These are phyloP conservation scores for Collybia nuda DNA, from an alignment of 768 basidiomycete species.

Conservation along the genomic window DNA sequence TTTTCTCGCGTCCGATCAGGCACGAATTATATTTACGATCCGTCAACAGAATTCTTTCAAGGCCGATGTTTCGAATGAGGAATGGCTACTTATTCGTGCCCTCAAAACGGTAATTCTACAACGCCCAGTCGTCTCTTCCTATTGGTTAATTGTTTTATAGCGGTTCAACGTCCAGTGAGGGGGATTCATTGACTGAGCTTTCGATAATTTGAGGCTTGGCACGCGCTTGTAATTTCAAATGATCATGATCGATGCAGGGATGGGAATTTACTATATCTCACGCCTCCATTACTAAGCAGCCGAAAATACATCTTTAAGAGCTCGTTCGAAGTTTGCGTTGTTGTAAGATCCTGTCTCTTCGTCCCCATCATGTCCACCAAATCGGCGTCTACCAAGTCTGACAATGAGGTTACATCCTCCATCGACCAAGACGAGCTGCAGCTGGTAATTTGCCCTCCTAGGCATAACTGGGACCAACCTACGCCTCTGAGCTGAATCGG, in stretches of 20 bases:
- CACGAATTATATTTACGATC: too few species aligned
- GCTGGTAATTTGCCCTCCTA: constrained; percentile 37
- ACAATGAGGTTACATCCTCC: constrained; percentile 22
- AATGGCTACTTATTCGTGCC: constrained; percentile 90
- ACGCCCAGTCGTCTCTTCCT: not conserved
- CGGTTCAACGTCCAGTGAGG: constrained; percentile 28
- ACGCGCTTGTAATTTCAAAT: not conserved
- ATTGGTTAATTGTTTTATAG: constrained; percentile 12
- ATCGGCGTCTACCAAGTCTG: constrained; percentile 19
- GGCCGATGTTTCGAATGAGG: constrained; percentile 84
- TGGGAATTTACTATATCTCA: too few species aligned
- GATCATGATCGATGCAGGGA: not conserved
- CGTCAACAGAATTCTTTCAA: constrained; percentile 72
- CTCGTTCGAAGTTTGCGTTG: not conserved
- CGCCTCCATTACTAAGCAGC: too few species aligned
- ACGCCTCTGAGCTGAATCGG: constrained; percentile 47
- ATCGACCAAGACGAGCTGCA: constrained; percentile 43
- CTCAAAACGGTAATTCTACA: constrained; percentile 68
- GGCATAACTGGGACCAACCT: constrained; percentile 28
- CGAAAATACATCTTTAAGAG: not conserved
- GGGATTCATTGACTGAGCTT: not conserved
- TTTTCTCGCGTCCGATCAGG: constrained; percentile 2
- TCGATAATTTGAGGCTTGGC: not conserved
- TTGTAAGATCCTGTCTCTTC: constrained; percentile 2
- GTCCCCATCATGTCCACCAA: constrained; percentile 20